Conservation (phyloP, 140 eudicot species). For the Stevia rebaudiana region DNA sequence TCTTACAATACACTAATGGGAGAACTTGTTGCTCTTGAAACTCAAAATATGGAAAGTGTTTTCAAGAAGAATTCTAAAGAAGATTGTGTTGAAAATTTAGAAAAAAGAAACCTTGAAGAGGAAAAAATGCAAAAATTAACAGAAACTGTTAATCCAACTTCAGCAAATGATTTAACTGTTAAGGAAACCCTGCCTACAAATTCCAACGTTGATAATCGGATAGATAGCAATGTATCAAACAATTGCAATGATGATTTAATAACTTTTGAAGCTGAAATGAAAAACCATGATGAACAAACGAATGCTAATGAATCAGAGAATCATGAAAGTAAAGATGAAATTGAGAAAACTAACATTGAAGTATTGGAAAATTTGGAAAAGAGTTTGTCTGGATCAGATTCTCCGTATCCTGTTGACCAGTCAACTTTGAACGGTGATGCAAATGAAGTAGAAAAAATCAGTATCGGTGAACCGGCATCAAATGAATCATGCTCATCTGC, state of each 20-base stretch:
- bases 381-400: slow-evolving; percentile 24
- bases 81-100: slow-evolving; percentile 39
- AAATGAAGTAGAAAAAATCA: slow-evolving; percentile 26
- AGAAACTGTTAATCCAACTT: slow-evolving; percentile 25
- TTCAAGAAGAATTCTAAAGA: slow-evolving; percentile 30
- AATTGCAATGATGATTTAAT: slow-evolving; percentile 24
- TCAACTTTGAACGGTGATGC: slow-evolving; percentile 13
- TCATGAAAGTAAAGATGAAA: slow-evolving; percentile 20
- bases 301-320: slow-evolving; percentile 21
- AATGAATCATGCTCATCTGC: slow-evolving; percentile 16
- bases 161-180: slow-evolving; percentile 22
- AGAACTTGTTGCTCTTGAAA: slow-evolving; percentile 79
- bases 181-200: not conserved
- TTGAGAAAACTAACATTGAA: slow-evolving; percentile 25
- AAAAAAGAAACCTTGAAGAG: slow-evolving; percentile 49
- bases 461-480: slow-evolving; percentile 12
- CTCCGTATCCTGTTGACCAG: slow-evolving; percentile 25
- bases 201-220: slow-evolving; percentile 10
- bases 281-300: slow-evolving; percentile 25
- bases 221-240: slow-evolving; percentile 14
- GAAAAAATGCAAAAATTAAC: slow-evolving; percentile 58
- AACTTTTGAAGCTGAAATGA: slow-evolving; percentile 27
- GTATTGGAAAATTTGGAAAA: slow-evolving; percentile 12
- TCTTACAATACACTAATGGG: slow-evolving; percentile 79
- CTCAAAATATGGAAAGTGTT: slow-evolving; percentile 39